These are phyloP conservation scores for Smithsoniella earleae DNA, from an alignment of 163 green algal species.

Conservation along the genomic window DNA sequence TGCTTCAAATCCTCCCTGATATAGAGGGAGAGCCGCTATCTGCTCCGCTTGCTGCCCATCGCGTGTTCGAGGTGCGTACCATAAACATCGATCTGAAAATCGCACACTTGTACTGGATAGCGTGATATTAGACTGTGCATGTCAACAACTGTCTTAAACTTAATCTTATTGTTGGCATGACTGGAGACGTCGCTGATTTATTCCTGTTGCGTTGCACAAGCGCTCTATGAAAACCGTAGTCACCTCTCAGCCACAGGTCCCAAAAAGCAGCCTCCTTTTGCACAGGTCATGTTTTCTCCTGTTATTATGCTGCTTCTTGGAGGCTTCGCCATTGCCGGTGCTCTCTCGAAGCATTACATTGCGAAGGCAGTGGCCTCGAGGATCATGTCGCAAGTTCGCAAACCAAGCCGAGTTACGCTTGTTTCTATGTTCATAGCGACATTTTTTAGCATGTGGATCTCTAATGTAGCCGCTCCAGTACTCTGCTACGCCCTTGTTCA, in stretches of 20 bases:
- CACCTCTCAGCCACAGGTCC: no score
- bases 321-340: constrained; percentile 62
- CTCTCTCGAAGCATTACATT: constrained; percentile 67
- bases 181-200: no score
- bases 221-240: no score
- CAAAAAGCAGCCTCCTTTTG: no score
- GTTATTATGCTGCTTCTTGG: constrained; percentile 69
- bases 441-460: constrained; percentile 66
- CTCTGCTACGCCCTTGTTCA: constrained; percentile 60
- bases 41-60: constrained; percentile 47
- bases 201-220: no score
- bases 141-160: no score
- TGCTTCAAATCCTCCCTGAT: constrained; percentile 45
- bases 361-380: constrained; percentile 53
- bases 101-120: no score
- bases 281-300: constrained; percentile 35
- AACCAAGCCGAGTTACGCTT: constrained; percentile 50
- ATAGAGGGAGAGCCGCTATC: constrained; percentile 32
- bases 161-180: no score
- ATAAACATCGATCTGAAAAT: no score
- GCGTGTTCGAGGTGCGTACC: constrained; percentile 47
- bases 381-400: constrained; percentile 46
- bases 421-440: constrained; percentile 63
- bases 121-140: no score
- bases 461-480: constrained; percentile 66